Evolutionary conservation across 2,329 filamentous ascomycete species (phyloP).

Genomic region (Scorias spongiosa): DNA sequence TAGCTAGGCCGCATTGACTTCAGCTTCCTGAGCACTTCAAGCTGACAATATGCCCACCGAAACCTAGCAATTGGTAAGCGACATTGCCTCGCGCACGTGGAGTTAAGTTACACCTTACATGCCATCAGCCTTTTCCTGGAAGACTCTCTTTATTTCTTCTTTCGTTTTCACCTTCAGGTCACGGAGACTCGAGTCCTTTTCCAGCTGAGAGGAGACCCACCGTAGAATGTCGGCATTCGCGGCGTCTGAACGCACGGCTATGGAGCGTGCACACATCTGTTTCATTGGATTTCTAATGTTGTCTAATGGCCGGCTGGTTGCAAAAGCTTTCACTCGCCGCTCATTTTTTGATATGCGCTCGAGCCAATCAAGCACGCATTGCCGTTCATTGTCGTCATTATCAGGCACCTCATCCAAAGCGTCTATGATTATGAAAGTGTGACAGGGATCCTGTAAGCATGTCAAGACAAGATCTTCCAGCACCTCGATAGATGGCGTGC

Average conservation of each 20-base stretch:
- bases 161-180: background rate
- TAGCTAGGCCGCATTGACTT: background rate
- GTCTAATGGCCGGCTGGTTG: conserved; percentile 19
- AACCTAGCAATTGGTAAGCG: background rate
- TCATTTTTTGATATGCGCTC: conserved; percentile 13
- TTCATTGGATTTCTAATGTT: conserved; percentile 20
- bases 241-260: background rate
- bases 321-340: conserved; percentile 30
- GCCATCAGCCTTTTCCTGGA: background rate
- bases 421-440: conserved; percentile 26
- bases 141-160: background rate
- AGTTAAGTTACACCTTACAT: background rate
- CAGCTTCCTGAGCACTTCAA: background rate
- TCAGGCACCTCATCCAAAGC: conserved; percentile 33
- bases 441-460: conserved; percentile 14
- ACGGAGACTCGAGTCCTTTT: background rate
- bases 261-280: conserved; percentile 4
- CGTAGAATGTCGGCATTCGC: background rate
- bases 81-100: background rate
- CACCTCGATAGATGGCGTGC: conserved; percentile 7
- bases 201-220: background rate
- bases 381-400: conserved; percentile 22
- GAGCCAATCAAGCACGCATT: conserved; percentile 22
- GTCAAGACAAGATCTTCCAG: conserved; percentile 16
- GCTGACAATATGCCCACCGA: background rate